Conservation (phyloP, 352 stramenopile genomes). For the Pythium oligandrum region DNA sequence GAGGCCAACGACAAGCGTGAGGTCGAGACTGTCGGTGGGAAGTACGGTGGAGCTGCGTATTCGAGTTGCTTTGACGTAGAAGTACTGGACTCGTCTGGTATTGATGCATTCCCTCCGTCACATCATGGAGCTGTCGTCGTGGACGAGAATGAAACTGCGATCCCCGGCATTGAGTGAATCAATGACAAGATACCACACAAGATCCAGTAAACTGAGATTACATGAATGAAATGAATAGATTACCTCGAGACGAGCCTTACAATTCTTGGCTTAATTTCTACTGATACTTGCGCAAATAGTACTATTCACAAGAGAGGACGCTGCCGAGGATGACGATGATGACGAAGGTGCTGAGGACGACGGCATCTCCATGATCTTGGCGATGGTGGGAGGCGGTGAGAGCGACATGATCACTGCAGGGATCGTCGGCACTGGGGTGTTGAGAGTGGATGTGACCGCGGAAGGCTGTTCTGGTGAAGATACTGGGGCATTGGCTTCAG, state of each 20-base stretch:
- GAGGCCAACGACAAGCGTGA: conserved; percentile 36
- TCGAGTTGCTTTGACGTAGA: conserved; percentile 55
- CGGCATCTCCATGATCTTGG: not conserved
- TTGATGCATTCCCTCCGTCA: too few relatives aligned
- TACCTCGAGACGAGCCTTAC: conserved; percentile 18
- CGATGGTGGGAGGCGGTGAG: not conserved
- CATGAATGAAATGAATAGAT: conserved; percentile 16
- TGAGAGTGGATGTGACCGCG: not conserved
- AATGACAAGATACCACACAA: too few relatives aligned
- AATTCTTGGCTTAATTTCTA: conserved; percentile 25
- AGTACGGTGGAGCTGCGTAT: conserved; percentile 50
- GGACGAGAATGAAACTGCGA: too few relatives aligned
- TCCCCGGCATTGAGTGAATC: too few relatives aligned
- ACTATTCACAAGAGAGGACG: not conserved
- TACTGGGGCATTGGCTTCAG: too few relatives aligned
- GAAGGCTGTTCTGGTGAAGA: too few relatives aligned
- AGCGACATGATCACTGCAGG: not conserved
- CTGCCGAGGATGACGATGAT: not conserved
- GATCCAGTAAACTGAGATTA: not conserved
- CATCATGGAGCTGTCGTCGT: too few relatives aligned
- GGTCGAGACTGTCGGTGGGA: conserved; percentile 35
- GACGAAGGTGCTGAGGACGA: conserved; percentile 2
- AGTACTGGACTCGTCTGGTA: conserved; percentile 12
- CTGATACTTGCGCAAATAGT: conserved; percentile 27
- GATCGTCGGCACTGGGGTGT: not conserved